These are phyloP conservation scores for Pogostemon cablin DNA, from an alignment of 257 asterid genomes.

Conservation along the genomic window DNA sequence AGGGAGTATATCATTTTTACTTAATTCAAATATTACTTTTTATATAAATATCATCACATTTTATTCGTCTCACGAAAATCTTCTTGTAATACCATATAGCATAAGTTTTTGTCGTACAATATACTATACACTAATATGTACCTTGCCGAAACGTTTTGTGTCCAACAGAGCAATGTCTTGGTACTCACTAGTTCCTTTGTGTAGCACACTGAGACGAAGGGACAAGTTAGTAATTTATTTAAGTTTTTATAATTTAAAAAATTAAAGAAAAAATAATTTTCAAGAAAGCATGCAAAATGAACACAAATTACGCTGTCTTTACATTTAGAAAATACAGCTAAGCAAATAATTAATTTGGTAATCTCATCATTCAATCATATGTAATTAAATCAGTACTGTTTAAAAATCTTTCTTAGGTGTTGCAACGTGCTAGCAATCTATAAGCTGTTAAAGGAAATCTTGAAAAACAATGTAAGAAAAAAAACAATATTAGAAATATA, in stretches of 20 bases:
- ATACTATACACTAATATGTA: neutral
- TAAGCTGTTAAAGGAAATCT: neutral
- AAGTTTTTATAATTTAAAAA: neutral
- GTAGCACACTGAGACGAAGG: constrained; percentile 59
- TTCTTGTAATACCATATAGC: too few relatives aligned
- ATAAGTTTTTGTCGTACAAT: too few relatives aligned
- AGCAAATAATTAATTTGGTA: neutral
- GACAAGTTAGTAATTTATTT: neutral
- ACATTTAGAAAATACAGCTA: constrained; percentile 5
- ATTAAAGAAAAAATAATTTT: neutral
- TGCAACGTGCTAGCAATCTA: neutral
- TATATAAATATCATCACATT: too few relatives aligned
- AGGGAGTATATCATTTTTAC: too few relatives aligned
- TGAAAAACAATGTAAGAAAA: neutral
- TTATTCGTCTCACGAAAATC: too few relatives aligned
- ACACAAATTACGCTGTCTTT: constrained; percentile 22
- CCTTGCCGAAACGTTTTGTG: constrained; percentile 94
- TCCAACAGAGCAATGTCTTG: constrained; percentile 95
- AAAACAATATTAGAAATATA: neutral
- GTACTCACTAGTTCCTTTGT: constrained; percentile 86
- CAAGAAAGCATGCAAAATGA: neutral
- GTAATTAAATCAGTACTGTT: neutral
- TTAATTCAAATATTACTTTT: too few relatives aligned
- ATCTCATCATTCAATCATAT: constrained; percentile 16
- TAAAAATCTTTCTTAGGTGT: neutral